Conservation (phyloP, 208 protist species). For the Vickermania spadyakhi region DNA sequence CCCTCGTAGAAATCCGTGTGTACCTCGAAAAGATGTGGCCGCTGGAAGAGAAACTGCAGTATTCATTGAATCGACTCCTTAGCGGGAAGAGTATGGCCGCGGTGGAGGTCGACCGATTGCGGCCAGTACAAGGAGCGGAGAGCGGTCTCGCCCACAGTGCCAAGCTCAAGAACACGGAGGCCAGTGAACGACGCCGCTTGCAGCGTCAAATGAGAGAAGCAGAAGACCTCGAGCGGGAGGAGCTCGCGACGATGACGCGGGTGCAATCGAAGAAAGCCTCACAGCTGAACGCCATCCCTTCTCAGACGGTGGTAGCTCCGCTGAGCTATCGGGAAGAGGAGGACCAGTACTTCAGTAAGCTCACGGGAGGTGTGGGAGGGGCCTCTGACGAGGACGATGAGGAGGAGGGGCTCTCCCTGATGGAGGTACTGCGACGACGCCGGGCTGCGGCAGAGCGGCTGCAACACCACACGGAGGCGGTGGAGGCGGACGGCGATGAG, state of each 20-base stretch:
- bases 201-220: conserved; percentile 52
- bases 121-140: conserved; percentile 44
- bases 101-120: conserved; percentile 52
- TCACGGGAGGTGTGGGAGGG: conserved; percentile 34
- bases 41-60: conserved; percentile 94
- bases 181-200: conserved; percentile 53
- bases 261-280: conserved; percentile 71
- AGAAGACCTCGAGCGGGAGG: conserved; percentile 76
- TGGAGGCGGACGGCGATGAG: conserved; percentile 7
- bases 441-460: conserved; percentile 26
- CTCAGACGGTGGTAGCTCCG: conserved; percentile 37
- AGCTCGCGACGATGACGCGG: conserved; percentile 74
- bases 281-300: conserved; percentile 27
- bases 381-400: conserved; percentile 25
- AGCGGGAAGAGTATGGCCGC: conserved; percentile 64
- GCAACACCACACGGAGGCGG: conserved; percentile 14
- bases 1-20: conserved; percentile 88
- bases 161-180: conserved; percentile 31
- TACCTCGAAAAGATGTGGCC: conserved; percentile 94
- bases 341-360: conserved; percentile 85
- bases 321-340: conserved; percentile 83
- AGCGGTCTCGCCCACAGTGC: conserved; percentile 23
- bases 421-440: conserved; percentile 60
- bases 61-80: conserved; percentile 92
- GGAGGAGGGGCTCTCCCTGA: conserved; percentile 60